Conservation (phyloP, 805 yeast genomes). For the Candida insectalens region DNA sequence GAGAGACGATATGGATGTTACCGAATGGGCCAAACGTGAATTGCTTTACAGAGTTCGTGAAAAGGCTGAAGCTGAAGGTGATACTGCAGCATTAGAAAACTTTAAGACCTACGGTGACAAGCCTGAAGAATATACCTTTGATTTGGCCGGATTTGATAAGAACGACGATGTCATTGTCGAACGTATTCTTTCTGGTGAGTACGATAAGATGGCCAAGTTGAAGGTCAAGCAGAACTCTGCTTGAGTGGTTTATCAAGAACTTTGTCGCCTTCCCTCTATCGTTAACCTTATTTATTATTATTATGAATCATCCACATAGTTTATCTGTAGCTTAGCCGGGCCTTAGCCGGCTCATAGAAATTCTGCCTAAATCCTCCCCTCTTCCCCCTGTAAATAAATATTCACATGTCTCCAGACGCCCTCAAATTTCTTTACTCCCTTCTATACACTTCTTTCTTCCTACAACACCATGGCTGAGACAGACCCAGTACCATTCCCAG, state of each 20-base stretch:
- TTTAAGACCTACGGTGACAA: constrained; percentile 27
- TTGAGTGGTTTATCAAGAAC: too few relatives aligned
- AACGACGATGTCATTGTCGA: constrained; percentile 75
- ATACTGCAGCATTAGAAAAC: constrained; percentile 39
- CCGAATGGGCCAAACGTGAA: constrained; percentile 80
- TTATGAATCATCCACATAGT: not conserved
- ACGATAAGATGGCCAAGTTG: constrained; percentile 58
- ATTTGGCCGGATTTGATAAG: constrained; percentile 46
- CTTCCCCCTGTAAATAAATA: not conserved
- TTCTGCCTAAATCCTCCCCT: not conserved
- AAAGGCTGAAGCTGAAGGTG: constrained; percentile 47
- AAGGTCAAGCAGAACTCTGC: constrained; percentile 36
- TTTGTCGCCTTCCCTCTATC: too few relatives aligned
- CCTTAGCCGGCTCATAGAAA: not conserved
- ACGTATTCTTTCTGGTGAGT: constrained; percentile 74
- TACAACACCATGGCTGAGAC: constrained; percentile 6
- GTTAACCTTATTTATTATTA: too few relatives aligned
- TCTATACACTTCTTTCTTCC: not conserved
- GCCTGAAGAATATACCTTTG: constrained; percentile 34
- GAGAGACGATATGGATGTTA: constrained; percentile 38
- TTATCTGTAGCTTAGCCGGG: not conserved
- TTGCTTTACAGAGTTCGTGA: constrained; percentile 69
- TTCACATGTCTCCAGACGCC: not conserved
- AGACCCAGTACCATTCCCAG: constrained; percentile 23
- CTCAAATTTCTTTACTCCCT: too few relatives aligned